Evolutionary conservation across 2,329 filamentous ascomycete species (phyloP), one percentile per base, ranked within the genome.

Genomic region (Alternaria brassicicola): DNA sequence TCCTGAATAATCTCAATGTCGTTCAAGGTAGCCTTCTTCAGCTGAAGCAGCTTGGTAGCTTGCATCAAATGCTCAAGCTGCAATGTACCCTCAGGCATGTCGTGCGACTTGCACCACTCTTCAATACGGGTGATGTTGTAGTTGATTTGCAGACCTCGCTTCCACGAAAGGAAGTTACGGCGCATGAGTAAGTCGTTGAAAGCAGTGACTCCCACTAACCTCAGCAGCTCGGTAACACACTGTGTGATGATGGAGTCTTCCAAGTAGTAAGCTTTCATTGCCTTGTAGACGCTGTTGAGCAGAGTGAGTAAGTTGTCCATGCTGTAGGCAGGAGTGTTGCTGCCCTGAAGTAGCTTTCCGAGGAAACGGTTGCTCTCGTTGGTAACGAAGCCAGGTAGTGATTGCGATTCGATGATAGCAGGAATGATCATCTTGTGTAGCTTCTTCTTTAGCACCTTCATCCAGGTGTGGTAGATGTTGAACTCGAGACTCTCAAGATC

Each of bases 391-490:
- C 95, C 95, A 50, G 95, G 95, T 62, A 99, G 88, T 23, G 95
- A 98, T 79, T 99, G 95, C 46, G 94, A 98, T 79, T 99, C 95
- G 73, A 99, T 99, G 77, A 99, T 99, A 55, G 95, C 95, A 1
- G 95, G 95, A 52, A 99, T 96, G 73, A 99, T 96, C 95, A 99
- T 99, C 86, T 98, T 98, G 73, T 96, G 92, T 64, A 99, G 85
- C 82, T 96, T 97, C 88, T 97, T 97, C 86, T 99, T 99, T 74
- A 99, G 83, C 56, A 97, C 92, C 85, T 99, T 99, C 95, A 99
- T 99, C 95, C 95, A 99, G 25, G 95, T 99, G 81, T 99, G 95
- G 80, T 99, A 99, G 72, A 99, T 99, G 83, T 99, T 99, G 84
- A 99, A 99, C 81, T 99, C 95, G 64, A 99, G 84, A 79, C 92